Evolutionary conservation across 139 green algal genomes (phyloP).

Genomic region (Pedinophyceae sp.): DNA sequence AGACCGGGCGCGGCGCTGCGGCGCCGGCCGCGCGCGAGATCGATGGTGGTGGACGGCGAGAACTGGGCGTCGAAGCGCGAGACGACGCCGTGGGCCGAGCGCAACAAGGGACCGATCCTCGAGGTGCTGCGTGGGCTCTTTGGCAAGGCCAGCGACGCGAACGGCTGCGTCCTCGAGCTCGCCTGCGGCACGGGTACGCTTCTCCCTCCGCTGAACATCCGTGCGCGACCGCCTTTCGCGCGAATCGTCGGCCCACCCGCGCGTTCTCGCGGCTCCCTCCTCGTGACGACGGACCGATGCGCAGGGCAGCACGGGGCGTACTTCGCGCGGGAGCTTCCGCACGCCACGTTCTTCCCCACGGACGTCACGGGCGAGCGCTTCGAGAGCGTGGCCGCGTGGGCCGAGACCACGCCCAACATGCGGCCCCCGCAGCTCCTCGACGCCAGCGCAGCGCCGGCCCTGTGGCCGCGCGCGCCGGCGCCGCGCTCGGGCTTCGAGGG

Average conservation of each 20-base stretch:
- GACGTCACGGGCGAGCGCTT: conserved; percentile 17
- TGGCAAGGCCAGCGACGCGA: not conserved
- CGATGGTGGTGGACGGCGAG: no score
- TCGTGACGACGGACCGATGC: no score
- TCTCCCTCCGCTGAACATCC: no score
- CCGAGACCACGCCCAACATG: conserved; percentile 9
- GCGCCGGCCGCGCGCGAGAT: no score
- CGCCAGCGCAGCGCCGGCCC: conserved; percentile 2
- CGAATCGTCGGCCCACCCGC: no score
- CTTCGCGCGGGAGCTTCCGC: conserved; percentile 16
- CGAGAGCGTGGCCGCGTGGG: conserved; percentile 6
- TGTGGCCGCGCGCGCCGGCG: conserved; percentile 3
- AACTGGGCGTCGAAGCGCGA: no score
- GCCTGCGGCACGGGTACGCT: conserved; percentile 25
- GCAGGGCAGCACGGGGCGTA: conserved; percentile 30
- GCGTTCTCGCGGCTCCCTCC: no score
- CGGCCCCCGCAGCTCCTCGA: conserved; percentile 18
- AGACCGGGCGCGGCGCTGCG: no score
- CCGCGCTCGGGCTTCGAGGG: conserved; percentile 1
- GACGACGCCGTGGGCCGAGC: no score
- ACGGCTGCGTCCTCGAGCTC: conserved; percentile 11
- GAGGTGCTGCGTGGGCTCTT: conserved; percentile 1
- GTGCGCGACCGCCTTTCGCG: no score
- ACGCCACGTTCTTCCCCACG: conserved; percentile 7
- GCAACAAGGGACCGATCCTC: conserved; percentile 15